These are phyloP conservation scores for Coemansia sp. DNA, from an alignment of 192 early-diverging fungal genomes.

Conservation along the genomic window DNA sequence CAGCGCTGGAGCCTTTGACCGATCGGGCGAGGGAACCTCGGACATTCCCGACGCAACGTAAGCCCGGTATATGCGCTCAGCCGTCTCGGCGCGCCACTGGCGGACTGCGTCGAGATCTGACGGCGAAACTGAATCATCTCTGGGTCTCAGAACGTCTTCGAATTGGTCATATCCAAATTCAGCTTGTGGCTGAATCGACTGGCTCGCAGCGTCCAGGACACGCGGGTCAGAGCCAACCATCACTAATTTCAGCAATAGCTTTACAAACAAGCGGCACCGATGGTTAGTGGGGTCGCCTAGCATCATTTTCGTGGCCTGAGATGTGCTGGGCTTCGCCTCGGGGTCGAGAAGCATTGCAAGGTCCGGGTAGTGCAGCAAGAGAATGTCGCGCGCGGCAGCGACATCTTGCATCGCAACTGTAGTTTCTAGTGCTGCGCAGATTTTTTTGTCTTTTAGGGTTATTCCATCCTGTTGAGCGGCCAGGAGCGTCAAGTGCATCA, in stretches of 20 bases:
- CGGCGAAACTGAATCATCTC: not conserved
- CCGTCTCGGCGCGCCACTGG: conserved; percentile 33
- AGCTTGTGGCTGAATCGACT: conserved; percentile 7
- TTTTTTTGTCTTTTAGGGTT: not conserved
- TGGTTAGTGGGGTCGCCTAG: conserved; percentile 5
- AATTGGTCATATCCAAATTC: conserved; percentile 21
- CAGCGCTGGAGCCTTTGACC: conserved; percentile 14
- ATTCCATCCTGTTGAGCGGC: conserved; percentile 24
- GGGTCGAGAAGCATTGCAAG: conserved; percentile 35
- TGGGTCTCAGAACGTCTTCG: conserved; percentile 12
- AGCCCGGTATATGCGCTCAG: conserved; percentile 39
- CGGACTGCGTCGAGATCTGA: not conserved
- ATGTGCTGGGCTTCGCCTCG: not conserved
- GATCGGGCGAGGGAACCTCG: conserved; percentile 38
- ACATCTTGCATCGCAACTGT: conserved; percentile 16
- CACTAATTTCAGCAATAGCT: conserved; percentile 11
- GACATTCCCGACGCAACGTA: conserved; percentile 34
- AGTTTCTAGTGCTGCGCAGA: conserved; percentile 12
- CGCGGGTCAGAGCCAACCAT: conserved; percentile 30
- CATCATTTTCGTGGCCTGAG: not conserved
- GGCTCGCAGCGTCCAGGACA: not conserved
- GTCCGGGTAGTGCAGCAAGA: conserved; percentile 19
- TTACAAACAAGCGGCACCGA: conserved; percentile 6
- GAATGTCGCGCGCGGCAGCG: conserved; percentile 30
- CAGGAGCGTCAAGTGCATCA: conserved; percentile 26